Conservation (phyloP, 495 filamentous ascomycete species). For the Hyphodiscus hymeniophilus region DNA sequence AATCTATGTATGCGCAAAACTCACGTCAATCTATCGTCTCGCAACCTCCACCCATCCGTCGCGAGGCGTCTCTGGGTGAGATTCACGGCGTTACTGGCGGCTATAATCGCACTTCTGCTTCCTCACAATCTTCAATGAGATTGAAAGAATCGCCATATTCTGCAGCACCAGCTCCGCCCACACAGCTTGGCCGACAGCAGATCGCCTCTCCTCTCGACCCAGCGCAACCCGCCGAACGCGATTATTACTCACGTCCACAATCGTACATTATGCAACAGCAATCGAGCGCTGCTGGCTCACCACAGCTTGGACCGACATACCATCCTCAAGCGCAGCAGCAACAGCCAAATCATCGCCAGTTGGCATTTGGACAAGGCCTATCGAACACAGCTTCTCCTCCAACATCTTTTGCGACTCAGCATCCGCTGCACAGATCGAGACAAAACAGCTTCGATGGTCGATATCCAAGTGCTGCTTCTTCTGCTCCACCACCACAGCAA, state of each 20-base stretch:
- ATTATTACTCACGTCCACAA: conserved; percentile 17
- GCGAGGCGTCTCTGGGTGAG: conserved; percentile 18
- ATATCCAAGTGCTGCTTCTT: conserved; percentile 12
- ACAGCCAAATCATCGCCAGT: conserved; percentile 15
- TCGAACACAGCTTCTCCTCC: conserved; percentile 19
- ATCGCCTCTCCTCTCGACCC: conserved; percentile 19
- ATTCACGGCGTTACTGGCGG: conserved; percentile 12
- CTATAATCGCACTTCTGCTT: conserved; percentile 11
- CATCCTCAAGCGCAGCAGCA: conserved; percentile 13
- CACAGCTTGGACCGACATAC: conserved; percentile 21
- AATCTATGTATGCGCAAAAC: conserved; percentile 17
- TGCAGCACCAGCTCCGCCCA: conserved; percentile 7
- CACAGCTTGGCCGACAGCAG: conserved; percentile 8
- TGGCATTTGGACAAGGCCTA: conserved; percentile 13
- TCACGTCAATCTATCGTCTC: conserved; percentile 15
- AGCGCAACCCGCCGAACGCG: conserved; percentile 13
- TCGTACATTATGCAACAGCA: conserved; percentile 18
- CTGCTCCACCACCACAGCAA: conserved; percentile 13
- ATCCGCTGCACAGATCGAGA: conserved; percentile 15
- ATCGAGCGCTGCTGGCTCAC: conserved; percentile 14
- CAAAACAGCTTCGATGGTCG: conserved; percentile 23
- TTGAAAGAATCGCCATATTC: conserved; percentile 22
- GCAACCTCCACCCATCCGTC: conserved; percentile 15
- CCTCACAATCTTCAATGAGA: conserved; percentile 16
- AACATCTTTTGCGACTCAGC: conserved; percentile 14